Evolutionary conservation across 257 asterid genomes (phyloP).

Genomic region (Solanum etuberosum): DNA sequence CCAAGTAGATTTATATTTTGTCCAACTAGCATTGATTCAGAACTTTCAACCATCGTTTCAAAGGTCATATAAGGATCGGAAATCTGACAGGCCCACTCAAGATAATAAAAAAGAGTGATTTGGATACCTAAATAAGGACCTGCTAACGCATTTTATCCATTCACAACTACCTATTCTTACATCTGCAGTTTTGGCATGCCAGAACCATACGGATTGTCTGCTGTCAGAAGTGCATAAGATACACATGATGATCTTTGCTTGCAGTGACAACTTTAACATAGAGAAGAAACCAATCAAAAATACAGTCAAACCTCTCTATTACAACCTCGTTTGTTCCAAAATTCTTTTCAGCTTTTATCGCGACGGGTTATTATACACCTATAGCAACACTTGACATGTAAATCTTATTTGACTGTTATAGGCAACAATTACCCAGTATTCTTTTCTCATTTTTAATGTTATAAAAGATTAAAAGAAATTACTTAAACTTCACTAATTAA

Average conservation of each 20-base stretch:
- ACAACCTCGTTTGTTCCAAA: not conserved
- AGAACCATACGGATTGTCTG: not conserved
- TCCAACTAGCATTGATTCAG: not conserved
- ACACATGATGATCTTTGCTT: not conserved
- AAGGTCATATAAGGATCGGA: not conserved
- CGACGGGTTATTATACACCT: not conserved
- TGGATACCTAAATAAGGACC: not conserved
- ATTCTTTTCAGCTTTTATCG: not conserved
- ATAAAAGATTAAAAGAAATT: not conserved
- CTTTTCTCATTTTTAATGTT: not conserved
- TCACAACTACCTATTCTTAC: not conserved
- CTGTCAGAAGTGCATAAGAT: not conserved
- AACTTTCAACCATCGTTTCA: not conserved
- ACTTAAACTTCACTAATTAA: not conserved
- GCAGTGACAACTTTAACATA: not conserved
- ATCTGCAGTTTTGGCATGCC: not conserved
- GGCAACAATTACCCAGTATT: not conserved
- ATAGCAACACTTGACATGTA: not conserved
- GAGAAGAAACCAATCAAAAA: not conserved
- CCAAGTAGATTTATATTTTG: not conserved
- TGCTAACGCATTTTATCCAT: not conserved
- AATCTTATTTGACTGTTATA: not conserved
- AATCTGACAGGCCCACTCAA: not conserved
- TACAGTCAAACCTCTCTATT: not conserved
- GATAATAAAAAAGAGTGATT: not conserved